Conservation (phyloP, 495 filamentous ascomycete species). For the Penicillium chermesinum region DNA sequence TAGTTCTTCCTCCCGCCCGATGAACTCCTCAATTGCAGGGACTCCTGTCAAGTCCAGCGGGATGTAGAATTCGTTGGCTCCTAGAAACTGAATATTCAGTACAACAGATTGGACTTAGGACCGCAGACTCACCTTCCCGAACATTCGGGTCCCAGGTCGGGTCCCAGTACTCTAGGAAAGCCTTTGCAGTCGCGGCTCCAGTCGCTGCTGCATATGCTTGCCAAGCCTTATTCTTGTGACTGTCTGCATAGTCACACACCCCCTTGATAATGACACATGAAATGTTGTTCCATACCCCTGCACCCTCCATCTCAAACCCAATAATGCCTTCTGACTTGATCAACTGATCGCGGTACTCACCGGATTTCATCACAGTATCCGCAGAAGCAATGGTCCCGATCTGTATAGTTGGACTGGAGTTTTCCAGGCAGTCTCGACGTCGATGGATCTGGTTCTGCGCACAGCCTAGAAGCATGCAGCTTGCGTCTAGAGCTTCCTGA, state of each 20-base stretch:
- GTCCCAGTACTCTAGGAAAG: constrained; percentile 18
- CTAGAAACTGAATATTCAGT: too few species aligned
- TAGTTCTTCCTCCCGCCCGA: constrained; percentile 25
- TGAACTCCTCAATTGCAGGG: constrained; percentile 21
- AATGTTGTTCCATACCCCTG: constrained; percentile 36
- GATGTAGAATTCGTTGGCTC: constrained; percentile 15
- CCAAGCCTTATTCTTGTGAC: constrained; percentile 39
- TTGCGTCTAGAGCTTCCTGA: too few species aligned
- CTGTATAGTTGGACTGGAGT: constrained; percentile 19
- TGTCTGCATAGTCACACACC: constrained; percentile 39
- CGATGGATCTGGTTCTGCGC: too few species aligned
- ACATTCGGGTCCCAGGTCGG: constrained; percentile 7
- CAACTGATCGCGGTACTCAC: constrained; percentile 15
- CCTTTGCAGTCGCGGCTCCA: constrained; percentile 32
- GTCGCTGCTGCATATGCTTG: constrained; percentile 34
- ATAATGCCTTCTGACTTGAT: constrained; percentile 7
- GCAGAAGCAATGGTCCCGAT: constrained; percentile 25
- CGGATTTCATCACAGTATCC: constrained; percentile 21
- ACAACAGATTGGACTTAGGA: constrained; percentile 8
- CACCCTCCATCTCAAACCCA: constrained; percentile 44
- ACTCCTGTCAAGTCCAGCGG: constrained; percentile 22
- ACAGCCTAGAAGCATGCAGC: too few species aligned
- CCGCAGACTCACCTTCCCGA: constrained; percentile 3
- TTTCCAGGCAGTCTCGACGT: too few species aligned
- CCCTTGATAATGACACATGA: constrained; percentile 36